These are phyloP conservation scores for Plantago lanceolata DNA, from an alignment of 305 asterid species.

Conservation along the genomic window DNA sequence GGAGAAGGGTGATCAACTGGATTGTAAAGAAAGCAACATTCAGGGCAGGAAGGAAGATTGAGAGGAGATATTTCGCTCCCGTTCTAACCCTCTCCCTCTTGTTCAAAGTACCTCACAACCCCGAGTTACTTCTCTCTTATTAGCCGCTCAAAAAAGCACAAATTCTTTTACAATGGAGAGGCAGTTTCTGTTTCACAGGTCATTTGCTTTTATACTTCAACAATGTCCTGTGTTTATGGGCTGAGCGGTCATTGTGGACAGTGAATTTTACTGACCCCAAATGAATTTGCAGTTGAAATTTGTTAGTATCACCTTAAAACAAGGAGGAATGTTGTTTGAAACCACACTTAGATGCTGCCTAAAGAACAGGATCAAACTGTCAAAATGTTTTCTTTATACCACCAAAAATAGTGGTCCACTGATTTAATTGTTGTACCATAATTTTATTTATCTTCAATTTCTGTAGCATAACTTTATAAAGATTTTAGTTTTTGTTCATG, in stretches of 20 bases:
- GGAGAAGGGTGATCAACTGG: conserved; percentile 21
- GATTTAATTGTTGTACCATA: too few relatives aligned
- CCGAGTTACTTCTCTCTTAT: conserved; percentile 3
- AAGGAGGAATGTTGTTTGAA: too few relatives aligned
- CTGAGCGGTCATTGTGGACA: not conserved
- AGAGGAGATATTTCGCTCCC: conserved; percentile 32
- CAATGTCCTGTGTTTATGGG: not conserved
- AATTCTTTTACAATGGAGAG: conserved; percentile 1
- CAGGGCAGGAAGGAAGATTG: conserved; percentile 31
- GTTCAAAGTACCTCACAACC: not conserved
- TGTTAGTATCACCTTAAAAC: too few relatives aligned
- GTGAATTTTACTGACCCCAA: not conserved
- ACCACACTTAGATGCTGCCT: too few relatives aligned
- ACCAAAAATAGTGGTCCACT: too few relatives aligned
- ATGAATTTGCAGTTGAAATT: not conserved
- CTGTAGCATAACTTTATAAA: too few relatives aligned
- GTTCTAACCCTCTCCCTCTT: conserved; percentile 17
- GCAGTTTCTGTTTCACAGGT: not conserved
- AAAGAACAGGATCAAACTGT: too few relatives aligned
- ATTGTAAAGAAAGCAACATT: not conserved
- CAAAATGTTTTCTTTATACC: too few relatives aligned
- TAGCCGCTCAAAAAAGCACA: conserved; percentile 24
- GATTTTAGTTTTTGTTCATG: too few relatives aligned
- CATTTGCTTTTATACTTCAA: not conserved
- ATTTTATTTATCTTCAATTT: too few relatives aligned